Evolutionary conservation across 805 yeast species (phyloP).

Genomic region (Suhomyces kilbournensis): DNA sequence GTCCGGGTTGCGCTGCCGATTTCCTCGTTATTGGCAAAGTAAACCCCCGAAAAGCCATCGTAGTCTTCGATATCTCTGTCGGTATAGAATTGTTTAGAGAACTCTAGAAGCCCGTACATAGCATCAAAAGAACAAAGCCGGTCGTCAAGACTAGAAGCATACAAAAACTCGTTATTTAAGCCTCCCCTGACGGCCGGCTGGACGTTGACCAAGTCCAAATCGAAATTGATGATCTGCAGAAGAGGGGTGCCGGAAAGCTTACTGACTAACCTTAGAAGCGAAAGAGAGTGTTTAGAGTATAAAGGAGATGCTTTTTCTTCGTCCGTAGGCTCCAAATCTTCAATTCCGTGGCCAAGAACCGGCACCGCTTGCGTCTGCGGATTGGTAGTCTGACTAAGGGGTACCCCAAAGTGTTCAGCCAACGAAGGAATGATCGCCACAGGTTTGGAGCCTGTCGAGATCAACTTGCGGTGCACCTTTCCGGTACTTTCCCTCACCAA

Average conservation of each 20-base stretch:
- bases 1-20: conserved; percentile 40
- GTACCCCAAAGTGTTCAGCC: conserved; percentile 37
- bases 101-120: conserved; percentile 29
- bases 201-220: conserved; percentile 36
- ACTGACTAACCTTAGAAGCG: conserved; percentile 32
- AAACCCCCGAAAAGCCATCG: conserved; percentile 30
- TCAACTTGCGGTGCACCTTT: conserved; percentile 21
- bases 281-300: conserved; percentile 28
- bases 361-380: conserved; percentile 40
- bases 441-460: conserved; percentile 35
- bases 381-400: conserved; percentile 24
- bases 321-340: conserved; percentile 18
- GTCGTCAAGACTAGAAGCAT: conserved; percentile 41
- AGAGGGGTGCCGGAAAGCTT: conserved; percentile 19
- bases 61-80: conserved; percentile 15
- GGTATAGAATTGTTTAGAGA: conserved; percentile 10
- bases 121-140: conserved; percentile 40
- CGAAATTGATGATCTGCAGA: conserved; percentile 26
- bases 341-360: conserved; percentile 26
- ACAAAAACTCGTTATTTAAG: conserved; percentile 32
- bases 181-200: conserved; percentile 40
- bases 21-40: conserved; percentile 41
- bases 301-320: conserved; percentile 28
- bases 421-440: conserved; percentile 39
- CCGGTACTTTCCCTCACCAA: conserved; percentile 18